A percentile compares a stretch with the other conserved stretches of the same genome.
Conservation (phyloP, 2,329 filamentous ascomycete species). For the Chaetomiaceae sp. region DNA sequence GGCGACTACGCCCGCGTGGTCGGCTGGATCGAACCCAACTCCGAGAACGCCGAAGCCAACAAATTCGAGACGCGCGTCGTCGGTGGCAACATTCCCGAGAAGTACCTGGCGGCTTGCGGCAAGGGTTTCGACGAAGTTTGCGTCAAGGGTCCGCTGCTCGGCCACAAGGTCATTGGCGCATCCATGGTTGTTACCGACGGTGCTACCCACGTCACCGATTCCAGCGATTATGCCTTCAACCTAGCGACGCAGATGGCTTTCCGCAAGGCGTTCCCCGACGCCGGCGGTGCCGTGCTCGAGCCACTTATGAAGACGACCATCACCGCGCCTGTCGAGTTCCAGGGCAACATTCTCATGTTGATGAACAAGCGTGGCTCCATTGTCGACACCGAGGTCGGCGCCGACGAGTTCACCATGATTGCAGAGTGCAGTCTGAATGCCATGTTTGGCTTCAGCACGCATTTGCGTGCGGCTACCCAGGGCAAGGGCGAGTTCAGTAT, state of each 20-base stretch:
- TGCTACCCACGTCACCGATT: conserved; percentile 96
- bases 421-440: conserved; percentile 91
- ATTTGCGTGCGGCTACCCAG: conserved; percentile 88
- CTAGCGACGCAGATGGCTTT: conserved; percentile 94
- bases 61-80: conserved; percentile 81
- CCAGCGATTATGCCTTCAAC: conserved; percentile 93
- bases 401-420: conserved; percentile 87
- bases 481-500: conserved; percentile 98
- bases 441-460: conserved; percentile 96
- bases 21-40: conserved; percentile 85
- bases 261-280: conserved; percentile 82
- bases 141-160: conserved; percentile 82
- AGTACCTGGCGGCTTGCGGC: conserved; percentile 88
- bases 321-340: conserved; percentile 93
- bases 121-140: conserved; percentile 88
- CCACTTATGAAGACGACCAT: conserved; percentile 98
- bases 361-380: conserved; percentile 97
- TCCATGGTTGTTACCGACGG: conserved; percentile 94
- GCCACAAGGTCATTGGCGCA: conserved; percentile 86
- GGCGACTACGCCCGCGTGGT: conserved; percentile 93
- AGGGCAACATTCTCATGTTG: conserved; percentile 89
- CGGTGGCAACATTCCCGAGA: conserved; percentile 89
- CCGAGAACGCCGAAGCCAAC: conserved; percentile 65
- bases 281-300: conserved; percentile 80
- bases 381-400: conserved; percentile 88